Evolutionary conservation across 495 filamentous ascomycete genomes (phyloP), one percentile per base, ranked within the genome.

Genomic region (Staphylotrichum longicolle): DNA sequence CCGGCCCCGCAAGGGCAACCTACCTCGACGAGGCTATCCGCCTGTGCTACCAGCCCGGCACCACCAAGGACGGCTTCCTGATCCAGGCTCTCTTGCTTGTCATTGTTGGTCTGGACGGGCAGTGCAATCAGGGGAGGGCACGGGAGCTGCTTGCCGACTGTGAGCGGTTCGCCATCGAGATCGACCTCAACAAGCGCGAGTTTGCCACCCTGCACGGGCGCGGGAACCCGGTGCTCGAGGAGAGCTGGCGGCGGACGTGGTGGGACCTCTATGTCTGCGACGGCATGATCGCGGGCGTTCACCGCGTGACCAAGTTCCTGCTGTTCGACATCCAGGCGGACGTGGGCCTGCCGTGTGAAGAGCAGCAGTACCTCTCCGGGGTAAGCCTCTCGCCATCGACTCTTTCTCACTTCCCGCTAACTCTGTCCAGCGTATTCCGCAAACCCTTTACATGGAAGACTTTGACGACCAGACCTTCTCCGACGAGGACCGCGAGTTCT

Each of bases 231-330:
- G 74, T 81, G 37, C 61, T 83, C 40, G 82, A 83, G 64, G 92
- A 96, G 69, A 88, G 87, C 68, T 85, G 90, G 81, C 81, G 91
- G 33, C 82, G 92, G 45, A 96, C 91, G 14, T 96, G 91, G 91
- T 96, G 91, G 91, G 90, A 95, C 65, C 72, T 96, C 52, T 95
- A 87, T 68, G 83, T 92, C 46, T 82, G 91, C 12, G 91, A 96
- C 63, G 86, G 86, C 41, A 81, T 83, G 83, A 74, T 84, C 62
- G 79, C 83, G 61, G 82, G 81, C 37, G 80, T 83, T 45, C 78
- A 85, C 62, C 74, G 80, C 57, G 69, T 81, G 39, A 82, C 85
- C 49, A 81, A 83, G 27, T 87, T 88, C 62, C 65, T 75, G 34
- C 74, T 86, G 39, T 80, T 81, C 57, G 76, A 83, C 47, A 77